These are phyloP conservation scores for Ophiostoma ulmi DNA, from an alignment of 2,329 filamentous ascomycete genomes.

Conservation along the genomic window DNA sequence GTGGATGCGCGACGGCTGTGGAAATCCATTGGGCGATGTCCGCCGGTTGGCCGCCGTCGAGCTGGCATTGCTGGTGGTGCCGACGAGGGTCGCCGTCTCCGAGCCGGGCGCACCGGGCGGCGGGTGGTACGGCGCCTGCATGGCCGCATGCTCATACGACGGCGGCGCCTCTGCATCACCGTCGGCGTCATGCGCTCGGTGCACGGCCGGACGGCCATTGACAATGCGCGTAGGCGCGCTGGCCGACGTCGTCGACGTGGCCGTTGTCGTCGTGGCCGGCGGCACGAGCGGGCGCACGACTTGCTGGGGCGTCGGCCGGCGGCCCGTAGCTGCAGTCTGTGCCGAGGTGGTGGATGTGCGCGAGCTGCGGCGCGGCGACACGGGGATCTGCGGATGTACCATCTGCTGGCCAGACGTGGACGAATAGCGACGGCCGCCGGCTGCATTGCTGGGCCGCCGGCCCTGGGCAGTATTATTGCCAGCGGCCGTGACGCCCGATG, in stretches of 20 bases:
- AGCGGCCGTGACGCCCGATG: slow-evolving; percentile 19
- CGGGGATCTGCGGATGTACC: neutral
- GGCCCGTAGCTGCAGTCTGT: neutral
- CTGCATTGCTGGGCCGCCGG: slow-evolving; percentile 28
- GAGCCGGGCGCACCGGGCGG: slow-evolving; percentile 39
- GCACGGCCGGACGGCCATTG: slow-evolving; percentile 31
- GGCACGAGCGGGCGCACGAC: slow-evolving; percentile 46
- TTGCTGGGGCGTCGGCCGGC: slow-evolving; percentile 16
- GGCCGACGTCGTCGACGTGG: neutral
- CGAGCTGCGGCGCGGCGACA: slow-evolving; percentile 36
- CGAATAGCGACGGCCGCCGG: slow-evolving; percentile 21
- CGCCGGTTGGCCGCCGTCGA: neutral
- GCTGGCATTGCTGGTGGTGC: neutral
- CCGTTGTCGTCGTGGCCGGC: slow-evolving; percentile 31
- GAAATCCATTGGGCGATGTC: neutral
- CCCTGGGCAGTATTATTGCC: slow-evolving; percentile 29
- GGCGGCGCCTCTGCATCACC: slow-evolving; percentile 48
- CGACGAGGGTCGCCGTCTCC: slow-evolving; percentile 12
- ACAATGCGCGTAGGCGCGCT: neutral
- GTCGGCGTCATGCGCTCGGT: slow-evolving; percentile 37
- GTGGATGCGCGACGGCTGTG: neutral
- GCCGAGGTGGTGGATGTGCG: neutral
- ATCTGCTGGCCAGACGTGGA: neutral
- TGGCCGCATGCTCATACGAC: slow-evolving; percentile 54
- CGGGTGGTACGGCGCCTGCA: slow-evolving; percentile 48